phyloP scores from a whole-genome alignment of 371 early-diverging fungal genomes.

The Zychaea mexicana region DNA sequence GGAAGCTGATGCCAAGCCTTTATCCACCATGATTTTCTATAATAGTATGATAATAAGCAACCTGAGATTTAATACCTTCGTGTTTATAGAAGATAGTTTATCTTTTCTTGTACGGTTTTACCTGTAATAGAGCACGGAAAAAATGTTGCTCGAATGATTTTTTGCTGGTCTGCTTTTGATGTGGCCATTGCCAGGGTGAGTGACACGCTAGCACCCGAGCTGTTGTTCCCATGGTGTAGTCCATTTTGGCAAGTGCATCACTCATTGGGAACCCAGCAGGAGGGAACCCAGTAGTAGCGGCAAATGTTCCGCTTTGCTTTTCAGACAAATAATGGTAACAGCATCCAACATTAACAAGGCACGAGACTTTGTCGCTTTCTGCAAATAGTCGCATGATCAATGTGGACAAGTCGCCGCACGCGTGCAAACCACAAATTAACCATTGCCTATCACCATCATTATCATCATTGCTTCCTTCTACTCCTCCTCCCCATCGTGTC shows the following conservation, averaged over 20 bases:
- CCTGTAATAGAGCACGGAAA: conserved; percentile 73
- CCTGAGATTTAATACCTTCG: neutral
- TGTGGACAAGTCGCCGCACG: conserved; percentile 83
- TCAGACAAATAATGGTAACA: conserved; percentile 82
- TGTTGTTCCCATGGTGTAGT: conserved; percentile 59
- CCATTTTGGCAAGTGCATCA: neutral
- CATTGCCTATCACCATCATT: conserved; percentile 40
- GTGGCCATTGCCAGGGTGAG: conserved; percentile 77
- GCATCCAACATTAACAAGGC: conserved; percentile 84
- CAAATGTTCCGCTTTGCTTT: too few species aligned
- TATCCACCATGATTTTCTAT: conserved; percentile 55
- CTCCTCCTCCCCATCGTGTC: conserved; percentile 27
- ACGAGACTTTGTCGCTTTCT: conserved; percentile 57
- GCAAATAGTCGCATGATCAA: conserved; percentile 72
- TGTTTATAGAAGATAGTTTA: neutral
- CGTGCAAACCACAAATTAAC: conserved; percentile 83
- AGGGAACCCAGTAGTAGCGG: neutral
- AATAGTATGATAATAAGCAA: neutral
- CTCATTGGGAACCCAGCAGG: conserved; percentile 20
- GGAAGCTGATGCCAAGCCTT: conserved; percentile 49
- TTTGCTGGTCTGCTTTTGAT: conserved; percentile 47
- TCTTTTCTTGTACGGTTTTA: conserved; percentile 14
- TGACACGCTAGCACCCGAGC: conserved; percentile 86
- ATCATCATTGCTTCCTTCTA: neutral
- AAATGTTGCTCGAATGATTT: conserved; percentile 72